A percentile compares a stretch with the other conserved stretches of the same genome.
Conservation (phyloP, 129 eudicot genomes). For the Ambrosia artemisiifolia region DNA sequence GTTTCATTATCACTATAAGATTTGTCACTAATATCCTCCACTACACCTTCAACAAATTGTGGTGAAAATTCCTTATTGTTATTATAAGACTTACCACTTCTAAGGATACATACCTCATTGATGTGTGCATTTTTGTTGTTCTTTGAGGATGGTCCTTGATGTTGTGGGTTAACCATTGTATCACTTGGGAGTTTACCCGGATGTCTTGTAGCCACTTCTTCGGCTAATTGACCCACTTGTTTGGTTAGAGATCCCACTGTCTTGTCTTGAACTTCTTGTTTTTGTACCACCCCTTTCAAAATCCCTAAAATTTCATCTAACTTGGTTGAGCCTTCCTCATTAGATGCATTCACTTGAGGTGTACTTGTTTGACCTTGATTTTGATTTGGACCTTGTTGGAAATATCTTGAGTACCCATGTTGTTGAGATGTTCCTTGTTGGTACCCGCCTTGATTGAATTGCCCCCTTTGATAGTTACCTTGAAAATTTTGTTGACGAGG, state of each 20-base stretch:
- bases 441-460: background rate
- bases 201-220: no score
- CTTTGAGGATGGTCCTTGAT: background rate
- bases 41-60: background rate
- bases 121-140: background rate
- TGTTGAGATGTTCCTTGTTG: background rate
- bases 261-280: background rate
- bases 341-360: background rate
- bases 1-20: no score
- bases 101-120: background rate
- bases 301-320: background rate
- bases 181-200: background rate
- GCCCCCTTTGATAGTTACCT: background rate
- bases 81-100: background rate
- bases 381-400: background rate
- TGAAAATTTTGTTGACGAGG: background rate
- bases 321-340: background rate
- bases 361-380: background rate
- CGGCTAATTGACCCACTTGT: background rate
- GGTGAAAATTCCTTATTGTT: background rate
- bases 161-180: background rate
- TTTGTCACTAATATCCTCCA: background rate
- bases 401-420: background rate
- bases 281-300: background rate
- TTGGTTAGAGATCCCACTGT: background rate